phyloP scores from a whole-genome alignment of 2,329 filamentous ascomycete species.

The Aspergillus pseudoglaucus region DNA sequence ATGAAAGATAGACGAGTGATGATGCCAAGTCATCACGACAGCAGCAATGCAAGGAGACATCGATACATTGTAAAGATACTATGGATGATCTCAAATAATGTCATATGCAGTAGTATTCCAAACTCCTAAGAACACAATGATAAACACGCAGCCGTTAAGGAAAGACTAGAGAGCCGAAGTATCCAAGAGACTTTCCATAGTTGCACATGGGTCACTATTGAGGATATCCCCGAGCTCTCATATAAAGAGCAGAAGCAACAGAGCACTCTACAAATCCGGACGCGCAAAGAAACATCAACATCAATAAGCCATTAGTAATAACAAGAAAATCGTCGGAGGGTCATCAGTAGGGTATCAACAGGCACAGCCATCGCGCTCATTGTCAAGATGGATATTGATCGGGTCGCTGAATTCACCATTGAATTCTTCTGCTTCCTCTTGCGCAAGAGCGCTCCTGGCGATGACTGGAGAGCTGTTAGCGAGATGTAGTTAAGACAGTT shows the following conservation, averaged over 20 bases:
- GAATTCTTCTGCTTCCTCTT: conserved; percentile 97
- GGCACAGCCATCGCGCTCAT: conserved; percentile 84
- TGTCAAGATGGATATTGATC: conserved; percentile 96
- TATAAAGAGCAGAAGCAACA: conserved; percentile 7
- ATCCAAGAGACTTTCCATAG: not conserved
- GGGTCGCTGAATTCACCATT: conserved; percentile 95
- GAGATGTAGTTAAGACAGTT: not conserved
- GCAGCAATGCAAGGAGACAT: not conserved
- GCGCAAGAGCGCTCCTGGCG: conserved; percentile 85
- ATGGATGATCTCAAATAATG: not conserved
- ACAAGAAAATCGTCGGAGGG: conserved; percentile 16
- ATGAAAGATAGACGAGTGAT: not conserved
- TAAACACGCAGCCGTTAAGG: conserved; percentile 5
- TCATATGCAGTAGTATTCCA: conserved; percentile 12
- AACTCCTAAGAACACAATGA: conserved; percentile 18
- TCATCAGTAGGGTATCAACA: conserved; percentile 55
- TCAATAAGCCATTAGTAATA: conserved; percentile 13
- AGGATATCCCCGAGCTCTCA: not conserved
- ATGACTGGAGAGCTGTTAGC: conserved; percentile 59
- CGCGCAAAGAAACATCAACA: conserved; percentile 10
- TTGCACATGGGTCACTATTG: not conserved
- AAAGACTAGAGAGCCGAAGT: conserved; percentile 4
- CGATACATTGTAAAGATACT: not conserved
- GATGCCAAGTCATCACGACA: not conserved
- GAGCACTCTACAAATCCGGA: conserved; percentile 12